phyloP scores from a whole-genome alignment of 345 rosid genomes.

The Excoecaria cochinchinensis region DNA sequence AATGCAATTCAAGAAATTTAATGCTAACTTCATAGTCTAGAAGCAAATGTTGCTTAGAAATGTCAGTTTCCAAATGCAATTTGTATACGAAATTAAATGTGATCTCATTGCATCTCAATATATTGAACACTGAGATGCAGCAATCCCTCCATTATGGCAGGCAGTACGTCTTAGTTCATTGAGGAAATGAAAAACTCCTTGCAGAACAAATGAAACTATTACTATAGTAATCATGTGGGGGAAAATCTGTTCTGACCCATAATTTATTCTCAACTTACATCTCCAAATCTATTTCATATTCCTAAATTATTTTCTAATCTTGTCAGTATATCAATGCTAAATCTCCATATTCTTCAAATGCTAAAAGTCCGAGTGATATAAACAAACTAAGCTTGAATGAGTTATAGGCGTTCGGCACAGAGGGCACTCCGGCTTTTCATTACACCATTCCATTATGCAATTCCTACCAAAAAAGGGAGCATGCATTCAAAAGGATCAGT shows the following conservation, averaged over 20 bases:
- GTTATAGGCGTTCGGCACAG: conserved; percentile 84
- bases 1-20: too few relatives aligned
- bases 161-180: not conserved
- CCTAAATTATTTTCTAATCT: not conserved
- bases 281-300: not conserved
- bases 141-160: too few relatives aligned
- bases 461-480: conserved; percentile 44
- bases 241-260: not conserved
- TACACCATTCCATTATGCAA: conserved; percentile 99
- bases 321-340: not conserved
- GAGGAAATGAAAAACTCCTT: not conserved
- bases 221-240: not conserved
- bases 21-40: too few relatives aligned
- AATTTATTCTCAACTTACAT: not conserved
- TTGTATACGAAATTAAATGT: too few relatives aligned
- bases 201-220: not conserved
- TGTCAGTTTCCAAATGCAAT: too few relatives aligned
- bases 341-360: not conserved
- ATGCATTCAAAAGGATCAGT: not conserved
- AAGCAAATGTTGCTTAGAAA: too few relatives aligned
- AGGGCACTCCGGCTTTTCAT: conserved; percentile 95
- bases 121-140: too few relatives aligned
- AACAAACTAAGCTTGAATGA: conserved; percentile 80
- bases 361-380: conserved; percentile 86
- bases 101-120: too few relatives aligned